Evolutionary conservation across 495 filamentous ascomycete genomes (phyloP).

Genomic region (Aspergillus conjunctus): DNA sequence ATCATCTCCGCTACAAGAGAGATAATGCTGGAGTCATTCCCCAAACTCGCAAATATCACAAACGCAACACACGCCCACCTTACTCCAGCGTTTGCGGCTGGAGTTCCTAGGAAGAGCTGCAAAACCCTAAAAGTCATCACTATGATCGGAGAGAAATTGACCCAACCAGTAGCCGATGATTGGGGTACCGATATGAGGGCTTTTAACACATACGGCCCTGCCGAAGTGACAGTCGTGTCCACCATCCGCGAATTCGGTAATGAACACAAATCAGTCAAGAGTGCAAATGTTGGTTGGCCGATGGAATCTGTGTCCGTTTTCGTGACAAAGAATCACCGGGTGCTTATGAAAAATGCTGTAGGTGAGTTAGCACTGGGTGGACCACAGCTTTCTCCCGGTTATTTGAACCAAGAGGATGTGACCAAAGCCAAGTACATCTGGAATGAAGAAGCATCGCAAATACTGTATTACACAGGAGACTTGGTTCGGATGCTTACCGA

Average conservation of each 20-base stretch:
- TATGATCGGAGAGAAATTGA: slow-evolving; percentile 94
- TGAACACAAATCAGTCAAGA: slow-evolving; percentile 31
- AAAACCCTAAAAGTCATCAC: slow-evolving; percentile 71
- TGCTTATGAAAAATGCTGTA: slow-evolving; percentile 40
- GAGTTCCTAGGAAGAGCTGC: slow-evolving; percentile 32
- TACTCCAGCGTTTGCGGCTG: slow-evolving; percentile 41
- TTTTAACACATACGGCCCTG: slow-evolving; percentile 44
- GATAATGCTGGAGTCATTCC: slow-evolving; percentile 40
- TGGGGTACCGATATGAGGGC: slow-evolving; percentile 38
- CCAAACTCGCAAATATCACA: slow-evolving; percentile 34
- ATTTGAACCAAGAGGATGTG: slow-evolving; percentile 46
- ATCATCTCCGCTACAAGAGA: slow-evolving; percentile 37
- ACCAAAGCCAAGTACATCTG: slow-evolving; percentile 44
- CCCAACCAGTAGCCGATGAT: slow-evolving; percentile 48
- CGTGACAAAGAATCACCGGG: slow-evolving; percentile 32
- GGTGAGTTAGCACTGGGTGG: slow-evolving; percentile 51
- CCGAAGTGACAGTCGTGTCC: slow-evolving; percentile 41
- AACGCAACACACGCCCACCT: slow-evolving; percentile 44
- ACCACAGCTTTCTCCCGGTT: slow-evolving; percentile 44
- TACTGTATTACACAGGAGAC: slow-evolving; percentile 56
- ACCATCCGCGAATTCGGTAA: slow-evolving; percentile 38
- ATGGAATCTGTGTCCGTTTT: slow-evolving; percentile 38
- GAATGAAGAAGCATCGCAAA: slow-evolving; percentile 29
- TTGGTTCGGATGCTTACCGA: slow-evolving; percentile 46
- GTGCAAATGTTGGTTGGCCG: slow-evolving; percentile 41